Percentiles rank a stretch among this genome's conserved stretches.
phyloP scores from a whole-genome alignment of 768 basidiomycete genomes.

The Boletellus ananas region DNA sequence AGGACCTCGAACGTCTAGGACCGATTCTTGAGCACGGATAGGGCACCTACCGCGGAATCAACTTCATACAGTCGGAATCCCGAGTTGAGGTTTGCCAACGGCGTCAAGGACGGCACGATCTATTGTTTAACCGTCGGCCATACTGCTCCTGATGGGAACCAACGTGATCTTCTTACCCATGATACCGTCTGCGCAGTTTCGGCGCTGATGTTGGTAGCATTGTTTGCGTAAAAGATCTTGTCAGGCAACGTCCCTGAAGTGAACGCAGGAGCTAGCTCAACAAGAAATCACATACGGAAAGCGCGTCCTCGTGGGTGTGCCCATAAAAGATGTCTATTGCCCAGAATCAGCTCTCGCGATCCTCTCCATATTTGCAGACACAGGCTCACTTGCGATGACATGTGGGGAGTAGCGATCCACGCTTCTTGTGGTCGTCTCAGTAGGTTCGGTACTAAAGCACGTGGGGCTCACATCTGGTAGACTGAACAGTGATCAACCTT shows the following conservation, averaged over 20 bases:
- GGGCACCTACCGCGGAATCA: conserved; percentile 31
- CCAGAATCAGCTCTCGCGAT: not conserved
- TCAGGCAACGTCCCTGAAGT: not conserved
- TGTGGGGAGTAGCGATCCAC: conserved; percentile 47
- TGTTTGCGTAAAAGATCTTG: conserved; percentile 70
- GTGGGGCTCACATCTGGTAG: conserved; percentile 41
- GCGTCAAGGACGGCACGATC: conserved; percentile 59
- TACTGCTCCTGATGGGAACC: not conserved
- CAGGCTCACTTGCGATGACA: conserved; percentile 41
- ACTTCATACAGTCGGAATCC: conserved; percentile 49
- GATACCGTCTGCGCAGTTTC: conserved; percentile 49
- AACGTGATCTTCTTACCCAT: conserved; percentile 35
- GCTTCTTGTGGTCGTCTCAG: conserved; percentile 9
- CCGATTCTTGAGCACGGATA: not conserved
- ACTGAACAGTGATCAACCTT: conserved; percentile 26
- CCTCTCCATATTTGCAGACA: not conserved
- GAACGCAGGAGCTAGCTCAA: not conserved
- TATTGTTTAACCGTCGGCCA: not conserved
- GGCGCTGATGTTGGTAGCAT: conserved; percentile 54
- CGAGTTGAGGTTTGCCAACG: conserved; percentile 64
- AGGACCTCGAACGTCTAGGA: conserved; percentile 68
- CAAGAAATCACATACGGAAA: conserved; percentile 41
- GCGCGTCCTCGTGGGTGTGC: conserved; percentile 69
- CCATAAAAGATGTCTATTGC: conserved; percentile 62
- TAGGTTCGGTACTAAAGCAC: not conserved